Conservation (phyloP, 306 rosid species). For the Vigna radiata region DNA sequence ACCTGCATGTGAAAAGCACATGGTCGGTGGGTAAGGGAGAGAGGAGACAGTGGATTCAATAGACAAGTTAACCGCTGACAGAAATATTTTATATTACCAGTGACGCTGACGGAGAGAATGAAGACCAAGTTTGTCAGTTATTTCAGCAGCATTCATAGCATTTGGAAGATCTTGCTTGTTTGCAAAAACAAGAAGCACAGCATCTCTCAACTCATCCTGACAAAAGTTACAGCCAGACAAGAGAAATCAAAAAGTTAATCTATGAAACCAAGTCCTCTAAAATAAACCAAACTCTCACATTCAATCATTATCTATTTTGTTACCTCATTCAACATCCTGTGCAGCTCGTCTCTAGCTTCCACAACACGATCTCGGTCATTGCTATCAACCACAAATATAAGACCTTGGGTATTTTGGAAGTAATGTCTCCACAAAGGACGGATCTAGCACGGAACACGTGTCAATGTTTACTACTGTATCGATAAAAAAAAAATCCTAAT, state of each 20-base stretch:
- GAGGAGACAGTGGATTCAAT: neutral
- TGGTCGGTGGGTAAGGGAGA: neutral
- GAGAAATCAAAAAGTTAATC: neutral
- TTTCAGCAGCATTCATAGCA: conserved; percentile 95
- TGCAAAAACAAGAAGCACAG: conserved; percentile 86
- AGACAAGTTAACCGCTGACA: neutral
- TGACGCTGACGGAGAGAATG: conserved; percentile 93
- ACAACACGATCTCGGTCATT: conserved; percentile 83
- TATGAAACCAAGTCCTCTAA: conserved; percentile 11
- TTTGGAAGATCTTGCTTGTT: conserved; percentile 96
- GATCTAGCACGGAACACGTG: conserved; percentile 56
- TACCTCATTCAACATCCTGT: conserved; percentile 90
- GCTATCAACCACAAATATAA: conserved; percentile 87
- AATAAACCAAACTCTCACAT: conserved; percentile 23
- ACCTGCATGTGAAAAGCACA: conserved; percentile 56
- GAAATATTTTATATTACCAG: conserved; percentile 57
- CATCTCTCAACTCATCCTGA: conserved; percentile 90
- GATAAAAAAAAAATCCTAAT: neutral
- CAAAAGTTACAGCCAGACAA: conserved; percentile 10
- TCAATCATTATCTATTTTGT: conserved; percentile 11
- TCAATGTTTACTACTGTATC: neutral
- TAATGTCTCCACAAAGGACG: conserved; percentile 95
- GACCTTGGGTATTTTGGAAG: conserved; percentile 89
- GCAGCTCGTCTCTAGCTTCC: conserved; percentile 91
- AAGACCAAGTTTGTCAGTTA: conserved; percentile 87